phyloP scores from a whole-genome alignment of 805 yeast species.

The Monosporozyma servazzii region DNA sequence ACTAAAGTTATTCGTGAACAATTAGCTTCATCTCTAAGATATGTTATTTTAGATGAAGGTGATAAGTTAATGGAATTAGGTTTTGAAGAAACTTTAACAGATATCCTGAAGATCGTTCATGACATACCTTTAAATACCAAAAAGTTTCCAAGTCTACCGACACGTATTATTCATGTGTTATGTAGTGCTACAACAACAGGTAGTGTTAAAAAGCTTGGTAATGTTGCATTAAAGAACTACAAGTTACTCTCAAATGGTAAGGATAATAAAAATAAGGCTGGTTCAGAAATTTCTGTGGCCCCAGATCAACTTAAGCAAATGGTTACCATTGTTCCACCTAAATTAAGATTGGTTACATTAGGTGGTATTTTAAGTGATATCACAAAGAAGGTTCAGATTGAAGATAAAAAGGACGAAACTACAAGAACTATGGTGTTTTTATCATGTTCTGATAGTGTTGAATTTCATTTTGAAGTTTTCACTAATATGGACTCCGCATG shows the following conservation, averaged over 20 bases:
- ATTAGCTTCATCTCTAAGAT: constrained; percentile 57
- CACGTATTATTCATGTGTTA: constrained; percentile 61
- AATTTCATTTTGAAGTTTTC: constrained; percentile 76
- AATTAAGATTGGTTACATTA: constrained; percentile 74
- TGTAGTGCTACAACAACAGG: constrained; percentile 93
- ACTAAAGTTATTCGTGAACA: constrained; percentile 60
- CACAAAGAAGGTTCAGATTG: constrained; percentile 19
- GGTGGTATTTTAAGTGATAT: constrained; percentile 54
- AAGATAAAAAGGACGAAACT: constrained; percentile 17
- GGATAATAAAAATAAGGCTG: constrained; percentile 51
- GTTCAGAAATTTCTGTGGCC: constrained; percentile 50
- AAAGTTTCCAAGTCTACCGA: constrained; percentile 53
- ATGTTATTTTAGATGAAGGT: constrained; percentile 93
- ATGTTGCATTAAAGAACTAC: constrained; percentile 64
- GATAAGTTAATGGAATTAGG: constrained; percentile 94
- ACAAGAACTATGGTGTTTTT: constrained; percentile 73
- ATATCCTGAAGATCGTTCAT: constrained; percentile 56
- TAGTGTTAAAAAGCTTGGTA: constrained; percentile 72
- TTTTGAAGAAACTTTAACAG: constrained; percentile 83
- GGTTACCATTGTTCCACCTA: constrained; percentile 82
- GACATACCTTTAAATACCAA: constrained; percentile 32
- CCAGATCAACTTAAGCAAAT: constrained; percentile 88
- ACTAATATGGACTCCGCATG: constrained; percentile 42
- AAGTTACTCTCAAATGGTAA: constrained; percentile 46
- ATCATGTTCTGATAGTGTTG: constrained; percentile 94